Conservation (phyloP, 208 protist genomes). For the Trypanosoma grayi region DNA sequence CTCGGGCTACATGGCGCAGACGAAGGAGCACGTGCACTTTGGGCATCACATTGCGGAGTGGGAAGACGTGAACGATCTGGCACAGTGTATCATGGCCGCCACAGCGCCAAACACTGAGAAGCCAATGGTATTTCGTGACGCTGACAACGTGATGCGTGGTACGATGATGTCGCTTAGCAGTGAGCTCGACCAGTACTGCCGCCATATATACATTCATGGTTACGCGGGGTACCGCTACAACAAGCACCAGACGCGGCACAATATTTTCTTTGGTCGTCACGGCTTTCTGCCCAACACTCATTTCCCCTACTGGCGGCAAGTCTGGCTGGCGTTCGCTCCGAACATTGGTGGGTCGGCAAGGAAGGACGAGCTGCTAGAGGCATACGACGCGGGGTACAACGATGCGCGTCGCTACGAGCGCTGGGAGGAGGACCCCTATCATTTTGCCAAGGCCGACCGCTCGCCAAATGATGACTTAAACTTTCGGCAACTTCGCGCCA, state of each 20-base stretch:
- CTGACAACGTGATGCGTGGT: conserved; percentile 83
- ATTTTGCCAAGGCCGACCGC: conserved; percentile 83
- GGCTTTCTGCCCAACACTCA: conserved; percentile 83
- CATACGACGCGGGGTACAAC: conserved; percentile 85
- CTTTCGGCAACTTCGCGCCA: conserved; percentile 73
- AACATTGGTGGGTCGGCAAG: conserved; percentile 42
- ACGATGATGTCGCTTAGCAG: conserved; percentile 89
- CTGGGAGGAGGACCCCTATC: conserved; percentile 91
- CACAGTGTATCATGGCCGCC: conserved; percentile 79
- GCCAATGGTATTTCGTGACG: conserved; percentile 83
- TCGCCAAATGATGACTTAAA: conserved; percentile 81
- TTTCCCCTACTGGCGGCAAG: conserved; percentile 73
- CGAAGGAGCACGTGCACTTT: conserved; percentile 82
- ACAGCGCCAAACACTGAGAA: conserved; percentile 82
- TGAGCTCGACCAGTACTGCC: conserved; percentile 88
- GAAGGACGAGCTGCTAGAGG: conserved; percentile 65
- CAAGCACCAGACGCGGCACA: conserved; percentile 79
- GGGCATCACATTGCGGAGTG: conserved; percentile 88
- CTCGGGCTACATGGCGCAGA: conserved; percentile 79
- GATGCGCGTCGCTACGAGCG: conserved; percentile 85
- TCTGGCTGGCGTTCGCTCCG: conserved; percentile 68
- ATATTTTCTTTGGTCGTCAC: conserved; percentile 84
- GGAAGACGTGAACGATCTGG: conserved; percentile 68
- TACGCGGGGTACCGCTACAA: conserved; percentile 77
- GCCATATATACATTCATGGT: conserved; percentile 89